Base-by-base conservation (phyloP, 768 basidiomycete species). In the Asterophora parasitica region DNA sequence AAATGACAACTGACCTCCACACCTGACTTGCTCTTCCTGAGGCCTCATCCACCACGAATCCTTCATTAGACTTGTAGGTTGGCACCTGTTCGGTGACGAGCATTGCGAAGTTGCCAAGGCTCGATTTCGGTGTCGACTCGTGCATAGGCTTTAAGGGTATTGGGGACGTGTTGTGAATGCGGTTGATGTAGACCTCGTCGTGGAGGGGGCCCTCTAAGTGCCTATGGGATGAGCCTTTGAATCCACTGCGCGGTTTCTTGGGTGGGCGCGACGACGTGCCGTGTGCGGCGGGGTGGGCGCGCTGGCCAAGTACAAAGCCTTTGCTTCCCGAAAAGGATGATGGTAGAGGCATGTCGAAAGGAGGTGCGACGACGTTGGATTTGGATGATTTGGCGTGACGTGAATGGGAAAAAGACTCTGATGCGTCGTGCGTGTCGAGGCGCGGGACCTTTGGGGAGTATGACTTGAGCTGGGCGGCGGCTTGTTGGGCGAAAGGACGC, bases 401-500 rank as follows among this genome's bases (percentile, higher is more conserved):
- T 15, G 63, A 58, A 49, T 49, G 53, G 15, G 60, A 58, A 46
- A 61, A 58, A 2, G 58, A 51, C 27, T 57, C 48, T 34, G 59
- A 53, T 32, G 48, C 42, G 41, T 57, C 44, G 33, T 61, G 44
- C 35, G 56, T 55, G 49, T 64, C 58, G 7, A 63, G 41, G 11
- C 69, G 61, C 20, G 62, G 64, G 20, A 65, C 49, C 52, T 69
- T 68, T 52, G 60, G 52, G 19, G 56, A 39, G 7, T 36, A 16
- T 4, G 55, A 42, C 17, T 43, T 39, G 36, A 48, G 42, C 34
- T 50, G 54, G 40, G 61, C 58, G 42, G 64, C 58, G 46, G 68
- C 66, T 53, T 69, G 68, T 46, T 74, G 72, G 31, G 74, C 65
- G 55, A 70, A 68, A 4, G 77, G 60, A 48, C 79, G 76, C 65